These are phyloP conservation scores for Hericium erinaceus DNA, from an alignment of 768 basidiomycete species.

Conservation along the genomic window DNA sequence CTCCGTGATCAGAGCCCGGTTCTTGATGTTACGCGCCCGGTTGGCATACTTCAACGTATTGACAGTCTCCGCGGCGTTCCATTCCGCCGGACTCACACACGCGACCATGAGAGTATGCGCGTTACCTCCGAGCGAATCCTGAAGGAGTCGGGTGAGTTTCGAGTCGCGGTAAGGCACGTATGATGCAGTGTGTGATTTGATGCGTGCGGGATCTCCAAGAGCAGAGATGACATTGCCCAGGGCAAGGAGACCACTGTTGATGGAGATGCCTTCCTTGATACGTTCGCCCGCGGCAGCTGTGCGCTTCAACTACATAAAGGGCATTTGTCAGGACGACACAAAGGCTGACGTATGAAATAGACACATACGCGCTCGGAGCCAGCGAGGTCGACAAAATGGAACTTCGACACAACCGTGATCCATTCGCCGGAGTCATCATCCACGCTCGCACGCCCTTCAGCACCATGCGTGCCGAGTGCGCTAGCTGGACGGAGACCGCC, in stretches of 20 bases:
- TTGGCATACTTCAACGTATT: constrained; percentile 97
- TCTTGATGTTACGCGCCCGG: constrained; percentile 95
- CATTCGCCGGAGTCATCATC: constrained; percentile 75
- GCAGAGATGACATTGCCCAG: constrained; percentile 98
- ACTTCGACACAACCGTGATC: constrained; percentile 88
- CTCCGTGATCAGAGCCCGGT: constrained; percentile 84
- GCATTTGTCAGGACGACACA: constrained; percentile 12
- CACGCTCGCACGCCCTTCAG: constrained; percentile 17
- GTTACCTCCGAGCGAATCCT: constrained; percentile 97
- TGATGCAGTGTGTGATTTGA: constrained; percentile 72
- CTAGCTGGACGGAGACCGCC: constrained; percentile 70
- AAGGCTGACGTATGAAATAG: neutral
- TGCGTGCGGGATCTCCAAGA: constrained; percentile 85
- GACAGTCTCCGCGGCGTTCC: constrained; percentile 89
- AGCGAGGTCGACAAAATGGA: constrained; percentile 97
- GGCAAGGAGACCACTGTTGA: constrained; percentile 93
- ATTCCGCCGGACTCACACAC: constrained; percentile 93
- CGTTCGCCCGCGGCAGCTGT: constrained; percentile 94
- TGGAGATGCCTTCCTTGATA: constrained; percentile 97
- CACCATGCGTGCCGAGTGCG: constrained; percentile 34
- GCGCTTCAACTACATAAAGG: constrained; percentile 65
- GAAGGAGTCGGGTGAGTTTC: constrained; percentile 89
- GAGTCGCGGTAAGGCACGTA: constrained; percentile 98
- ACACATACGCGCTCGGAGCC: constrained; percentile 83
- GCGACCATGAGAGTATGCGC: constrained; percentile 99